phyloP scores from a whole-genome alignment of 129 eudicot species.

The Saposhnikovia divaricata region DNA sequence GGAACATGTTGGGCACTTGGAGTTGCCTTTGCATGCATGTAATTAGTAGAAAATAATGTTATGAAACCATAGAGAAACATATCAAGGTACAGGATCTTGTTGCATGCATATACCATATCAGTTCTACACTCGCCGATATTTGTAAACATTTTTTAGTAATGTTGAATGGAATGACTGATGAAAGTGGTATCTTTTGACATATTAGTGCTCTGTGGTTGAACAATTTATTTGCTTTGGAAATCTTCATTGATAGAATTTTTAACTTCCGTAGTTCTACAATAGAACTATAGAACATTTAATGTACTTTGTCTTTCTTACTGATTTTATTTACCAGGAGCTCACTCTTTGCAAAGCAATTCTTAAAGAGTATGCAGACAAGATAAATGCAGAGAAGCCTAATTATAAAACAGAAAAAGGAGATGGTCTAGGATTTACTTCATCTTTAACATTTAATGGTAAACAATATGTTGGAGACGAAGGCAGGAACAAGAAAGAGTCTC shows the following conservation, averaged over 20 bases:
- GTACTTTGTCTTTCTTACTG: background rate
- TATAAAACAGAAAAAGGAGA: conserved; percentile 27
- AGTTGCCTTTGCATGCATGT: background rate
- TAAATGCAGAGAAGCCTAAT: conserved; percentile 25
- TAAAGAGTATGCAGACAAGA: conserved; percentile 41
- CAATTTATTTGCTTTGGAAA: too few relatives aligned
- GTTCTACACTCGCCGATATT: too few relatives aligned
- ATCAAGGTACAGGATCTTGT: background rate
- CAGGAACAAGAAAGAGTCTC: conserved; percentile 54
- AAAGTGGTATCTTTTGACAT: too few relatives aligned
- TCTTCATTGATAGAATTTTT: too few relatives aligned
- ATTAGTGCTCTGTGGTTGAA: too few relatives aligned
- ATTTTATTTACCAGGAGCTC: conserved; percentile 31
- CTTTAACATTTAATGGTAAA: conserved; percentile 33
- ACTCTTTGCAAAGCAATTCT: conserved; percentile 46
- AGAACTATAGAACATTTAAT: background rate
- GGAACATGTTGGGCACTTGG: too few relatives aligned
- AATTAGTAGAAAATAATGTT: background rate
- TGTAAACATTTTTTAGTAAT: too few relatives aligned
- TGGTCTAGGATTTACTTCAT: conserved; percentile 29
- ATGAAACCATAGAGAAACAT: background rate
- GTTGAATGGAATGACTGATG: too few relatives aligned
- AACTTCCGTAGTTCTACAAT: too few relatives aligned
- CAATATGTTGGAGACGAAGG: conserved; percentile 33
- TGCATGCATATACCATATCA: too few relatives aligned